Base-by-base conservation (phyloP, 2,329 filamentous ascomycete genomes). In the Alternaria novae-zelandiae region DNA sequence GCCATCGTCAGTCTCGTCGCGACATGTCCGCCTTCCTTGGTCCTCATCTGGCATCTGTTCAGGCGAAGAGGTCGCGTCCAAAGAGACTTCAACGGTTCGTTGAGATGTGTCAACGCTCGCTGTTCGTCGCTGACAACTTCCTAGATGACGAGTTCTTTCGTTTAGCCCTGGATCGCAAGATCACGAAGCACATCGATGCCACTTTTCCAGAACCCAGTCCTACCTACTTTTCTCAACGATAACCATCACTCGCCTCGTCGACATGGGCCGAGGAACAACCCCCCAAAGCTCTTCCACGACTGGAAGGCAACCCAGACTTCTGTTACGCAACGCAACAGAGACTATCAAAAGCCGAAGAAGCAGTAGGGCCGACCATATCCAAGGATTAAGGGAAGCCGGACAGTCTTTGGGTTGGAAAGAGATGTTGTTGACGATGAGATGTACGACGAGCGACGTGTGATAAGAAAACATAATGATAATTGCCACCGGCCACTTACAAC, bases 241-340 rank as follows among this genome's bases (percentile, higher is more conserved):
- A 1, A 17, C 15, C 32, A 10, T n/a, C 32, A 9, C 8, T 10
- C 15, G 2, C 9, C 4, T 41, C 5, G 9, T 5, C 9, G 5
- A 6, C 9, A 0, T 5, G 4, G 32, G 15, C 15, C 0, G 8
- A 11, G 11, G 4, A 17, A 41, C 15, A 3, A 41, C 6, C 8
- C 1, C 8, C 10, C 15, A 41, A 17, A 2, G 15, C 36, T 41
- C 15, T 41, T 17, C 36, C 36, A 41, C 8, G 0, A 41, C 2
- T 1, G 10, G 8, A 6, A 5, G 32, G 32, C 15, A n/a, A 41
- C n/a, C 8, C 0, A 4, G 0, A 2, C 2, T n/a, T 5, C 32
- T 41, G 4, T n/a, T 10, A 0, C 32, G 1, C 15, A 10, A 6
- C 4, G 15, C 15, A 5, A 15, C 0, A 10, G 32, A 41, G 4